Evolutionary conservation across 148 eudicot genomes (phyloP).

Genomic region (Cornus controversa): DNA sequence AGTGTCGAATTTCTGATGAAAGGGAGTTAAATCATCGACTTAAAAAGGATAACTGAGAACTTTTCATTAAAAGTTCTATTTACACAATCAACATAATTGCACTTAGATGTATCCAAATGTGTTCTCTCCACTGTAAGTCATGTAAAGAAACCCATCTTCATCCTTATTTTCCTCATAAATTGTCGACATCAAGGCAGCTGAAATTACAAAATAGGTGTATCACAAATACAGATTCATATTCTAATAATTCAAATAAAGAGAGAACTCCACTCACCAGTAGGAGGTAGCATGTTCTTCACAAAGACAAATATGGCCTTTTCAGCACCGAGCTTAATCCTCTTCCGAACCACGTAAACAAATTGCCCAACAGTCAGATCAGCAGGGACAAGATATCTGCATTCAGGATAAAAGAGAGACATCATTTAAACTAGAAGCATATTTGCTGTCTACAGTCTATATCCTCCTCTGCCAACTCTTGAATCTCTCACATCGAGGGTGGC

Average conservation of each 20-base stretch:
- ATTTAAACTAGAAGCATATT: neutral
- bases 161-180: constrained; percentile 65
- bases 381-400: constrained; percentile 55
- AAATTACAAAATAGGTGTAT: neutral
- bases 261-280: neutral
- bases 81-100: neutral
- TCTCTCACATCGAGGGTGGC: neutral
- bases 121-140: constrained; percentile 75
- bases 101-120: constrained; percentile 46
- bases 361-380: constrained; percentile 59
- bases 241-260: neutral
- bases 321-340: constrained; percentile 38
- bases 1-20: neutral
- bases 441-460: neutral
- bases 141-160: constrained; percentile 68
- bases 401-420: neutral
- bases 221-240: neutral
- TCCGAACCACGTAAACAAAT: constrained; percentile 58
- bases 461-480: neutral
- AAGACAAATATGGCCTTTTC: neutral
- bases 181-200: constrained; percentile 59
- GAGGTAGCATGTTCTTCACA: neutral
- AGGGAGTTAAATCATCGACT: neutral
- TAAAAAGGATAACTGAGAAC: neutral
- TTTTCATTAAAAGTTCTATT: constrained; percentile 3